Conservation (phyloP, 75 land plant genomes). For the Adiantum capillusveneris region DNA sequence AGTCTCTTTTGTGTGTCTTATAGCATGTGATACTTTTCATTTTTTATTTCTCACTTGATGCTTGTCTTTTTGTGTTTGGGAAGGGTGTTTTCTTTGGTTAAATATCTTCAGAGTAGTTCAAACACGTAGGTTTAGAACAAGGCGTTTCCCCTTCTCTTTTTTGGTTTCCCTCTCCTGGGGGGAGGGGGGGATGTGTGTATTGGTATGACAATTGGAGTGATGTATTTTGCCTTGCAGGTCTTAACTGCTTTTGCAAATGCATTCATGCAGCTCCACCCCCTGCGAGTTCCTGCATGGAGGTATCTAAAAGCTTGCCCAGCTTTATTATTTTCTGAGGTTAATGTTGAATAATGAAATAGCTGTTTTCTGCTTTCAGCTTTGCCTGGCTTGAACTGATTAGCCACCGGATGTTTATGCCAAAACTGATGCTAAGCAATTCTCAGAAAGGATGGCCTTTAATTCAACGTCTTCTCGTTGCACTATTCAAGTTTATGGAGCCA, state of each 20-base stretch:
- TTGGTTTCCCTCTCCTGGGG: too few relatives aligned
- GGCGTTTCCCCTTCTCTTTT: too few relatives aligned
- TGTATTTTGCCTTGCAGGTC: slow-evolving; percentile 35
- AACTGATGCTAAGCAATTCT: slow-evolving; percentile 56
- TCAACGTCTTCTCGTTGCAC: slow-evolving; percentile 76
- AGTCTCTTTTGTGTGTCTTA: too few relatives aligned
- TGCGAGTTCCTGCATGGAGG: slow-evolving; percentile 88
- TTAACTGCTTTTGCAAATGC: slow-evolving; percentile 82
- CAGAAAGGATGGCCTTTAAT: slow-evolving; percentile 93
- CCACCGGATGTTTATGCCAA: slow-evolving; percentile 97
- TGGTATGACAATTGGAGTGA: too few relatives aligned
- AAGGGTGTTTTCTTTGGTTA: too few relatives aligned
- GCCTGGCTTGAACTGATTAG: slow-evolving; percentile 95
- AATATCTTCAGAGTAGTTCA: too few relatives aligned
- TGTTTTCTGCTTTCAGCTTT: slow-evolving; percentile 44
- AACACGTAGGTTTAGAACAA: too few relatives aligned
- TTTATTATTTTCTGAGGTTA: background rate
- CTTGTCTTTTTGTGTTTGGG: too few relatives aligned
- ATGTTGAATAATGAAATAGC: too few relatives aligned
- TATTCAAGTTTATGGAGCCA: slow-evolving; percentile 96
- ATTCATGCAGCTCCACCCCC: slow-evolving; percentile 81
- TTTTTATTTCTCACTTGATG: too few relatives aligned
- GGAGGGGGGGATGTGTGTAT: too few relatives aligned
- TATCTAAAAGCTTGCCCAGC: slow-evolving; percentile 4
- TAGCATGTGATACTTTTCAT: too few relatives aligned